Evolutionary conservation across 1,284 basidiomycete species (phyloP), one percentile per base, ranked within the genome.

Genomic region (Naganishia albida): DNA sequence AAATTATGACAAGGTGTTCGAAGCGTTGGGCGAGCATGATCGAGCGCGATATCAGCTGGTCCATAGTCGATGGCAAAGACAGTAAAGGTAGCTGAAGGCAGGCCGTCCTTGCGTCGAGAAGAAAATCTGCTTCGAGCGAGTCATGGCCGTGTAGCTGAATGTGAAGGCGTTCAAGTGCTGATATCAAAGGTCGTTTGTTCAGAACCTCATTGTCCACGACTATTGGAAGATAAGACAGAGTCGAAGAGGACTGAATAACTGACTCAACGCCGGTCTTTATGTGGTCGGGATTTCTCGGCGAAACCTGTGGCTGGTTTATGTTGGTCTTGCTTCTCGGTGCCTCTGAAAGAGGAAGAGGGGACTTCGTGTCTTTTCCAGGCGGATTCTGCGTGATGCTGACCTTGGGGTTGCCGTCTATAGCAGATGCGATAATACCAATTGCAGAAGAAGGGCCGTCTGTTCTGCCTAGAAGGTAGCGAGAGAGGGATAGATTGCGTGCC

Each of bases 71-170:
- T 2, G 38, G 34, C 3, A 50, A 25, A 25, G 28, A 50, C 18
- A 39, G 16, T 12, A 60, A 16, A n/a, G 57, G 57, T 25, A 60
- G 7, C n/a, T 50, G 38, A 10, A 60, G 4, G 20, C 57, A 60
- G 7, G 46, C 57, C 4, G 46, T 60, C 26, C 48, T 49, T 1
- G 38, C 30, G 40, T 60, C 38, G 18, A 60, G 28, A 16, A 60
- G 34, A 23, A 50, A 50, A 26, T 60, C 57, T 34, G 38, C 57
- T 60, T 60, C 57, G 7, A 60, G 38, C 20, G 46, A 49, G 34
- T 60, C 57, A 25, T 60, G 57, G 20, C 57, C 57, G 39, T 60
- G 43, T 26, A 50, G 46, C 15, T 50, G 46, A 49, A 60, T 25
- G 3, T 25, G 46, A 7, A 60, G 34, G 1, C 13, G n/a, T 12